Evolutionary conservation across 805 yeast genomes (phyloP), one percentile per base, ranked within the genome.

Genomic region (Dipodascopsis tothii): DNA sequence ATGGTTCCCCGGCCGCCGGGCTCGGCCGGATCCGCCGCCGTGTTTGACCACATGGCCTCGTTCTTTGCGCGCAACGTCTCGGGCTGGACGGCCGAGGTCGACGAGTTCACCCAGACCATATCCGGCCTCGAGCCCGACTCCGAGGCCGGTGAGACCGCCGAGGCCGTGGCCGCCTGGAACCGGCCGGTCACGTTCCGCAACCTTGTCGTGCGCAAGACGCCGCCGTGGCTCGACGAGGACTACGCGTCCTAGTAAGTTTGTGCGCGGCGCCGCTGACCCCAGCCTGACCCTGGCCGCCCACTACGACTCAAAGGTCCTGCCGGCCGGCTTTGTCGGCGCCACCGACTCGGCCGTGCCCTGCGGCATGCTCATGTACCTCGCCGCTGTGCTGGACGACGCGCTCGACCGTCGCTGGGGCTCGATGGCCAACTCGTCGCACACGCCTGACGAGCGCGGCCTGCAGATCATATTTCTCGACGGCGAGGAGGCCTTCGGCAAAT

Each of bases 331-430:
- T 44, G 60, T 75, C 25, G 82, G 82, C 4, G 82, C 80, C 1
- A 72, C 67, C 22, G 82, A 77, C 54, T 72, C 78, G 43, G 80
- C 79, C 2, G 75, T 70, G 1, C 74, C 81, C 1, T 75, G 80
- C 56, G 76, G 75, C 0, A 60, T 77, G 18, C 51, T 77, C 33
- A 48, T 77, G 47, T 72, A 72, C 48, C 51, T 71, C 2, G 72
- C 78, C 4, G 57, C 62, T 37, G 58, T 52, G 2, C 33, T 43
- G 20, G 59, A 48, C 34, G 50, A 39, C n/a, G 51, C 56, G 21
- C 44, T 59, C 35, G 45, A 48, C 16, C 33, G 25, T 19, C 52
- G 51, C 22, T 58, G 61, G 62, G 42, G 19, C 9, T 9, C 30
- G 30, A 25, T 11, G 11, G 18, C 27, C 18, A 41, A 37, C 21